Conservation (phyloP, 495 filamentous ascomycete species). For the Geoglossum glabrum region DNA sequence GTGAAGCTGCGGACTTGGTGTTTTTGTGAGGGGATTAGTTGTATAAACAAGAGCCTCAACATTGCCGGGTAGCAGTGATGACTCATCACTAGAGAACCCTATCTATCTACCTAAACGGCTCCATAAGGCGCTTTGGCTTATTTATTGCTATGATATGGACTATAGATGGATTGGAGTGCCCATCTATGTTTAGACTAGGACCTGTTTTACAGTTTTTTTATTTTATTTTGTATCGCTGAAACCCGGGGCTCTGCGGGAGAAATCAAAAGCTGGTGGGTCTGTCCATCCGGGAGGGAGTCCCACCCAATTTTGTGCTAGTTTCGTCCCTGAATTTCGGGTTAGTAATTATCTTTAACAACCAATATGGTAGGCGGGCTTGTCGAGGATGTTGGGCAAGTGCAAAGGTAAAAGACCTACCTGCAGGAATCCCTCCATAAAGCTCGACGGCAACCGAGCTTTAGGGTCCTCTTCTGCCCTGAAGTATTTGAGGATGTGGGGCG, state of each 20-base stretch:
- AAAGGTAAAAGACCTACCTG: slow-evolving; percentile 34
- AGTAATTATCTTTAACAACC: slow-evolving; percentile 1
- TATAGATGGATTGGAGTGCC: no score
- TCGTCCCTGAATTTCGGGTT: slow-evolving; percentile 23
- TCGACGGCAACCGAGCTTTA: slow-evolving; percentile 53
- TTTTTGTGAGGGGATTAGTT: neutral
- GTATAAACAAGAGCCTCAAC: neutral
- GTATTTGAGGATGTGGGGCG: slow-evolving; percentile 90
- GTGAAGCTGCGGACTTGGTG: slow-evolving; percentile 3
- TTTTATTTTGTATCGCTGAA: no score
- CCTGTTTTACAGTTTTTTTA: no score
- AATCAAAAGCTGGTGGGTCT: no score
- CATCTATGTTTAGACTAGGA: no score
- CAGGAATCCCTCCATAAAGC: slow-evolving; percentile 84
- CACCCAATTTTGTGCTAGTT: slow-evolving; percentile 19
- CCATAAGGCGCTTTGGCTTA: no score
- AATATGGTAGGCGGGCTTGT: neutral
- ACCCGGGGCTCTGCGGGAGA: no score
- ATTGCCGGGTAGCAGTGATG: no score
- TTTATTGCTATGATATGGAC: no score
- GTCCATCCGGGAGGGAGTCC: no score
- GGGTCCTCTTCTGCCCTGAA: slow-evolving; percentile 81
- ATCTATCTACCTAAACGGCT: no score
- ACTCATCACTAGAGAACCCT: no score
- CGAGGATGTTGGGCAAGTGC: neutral